Evolutionary conservation across 495 filamentous ascomycete genomes (phyloP).

Genomic region (Glonium stellatum): DNA sequence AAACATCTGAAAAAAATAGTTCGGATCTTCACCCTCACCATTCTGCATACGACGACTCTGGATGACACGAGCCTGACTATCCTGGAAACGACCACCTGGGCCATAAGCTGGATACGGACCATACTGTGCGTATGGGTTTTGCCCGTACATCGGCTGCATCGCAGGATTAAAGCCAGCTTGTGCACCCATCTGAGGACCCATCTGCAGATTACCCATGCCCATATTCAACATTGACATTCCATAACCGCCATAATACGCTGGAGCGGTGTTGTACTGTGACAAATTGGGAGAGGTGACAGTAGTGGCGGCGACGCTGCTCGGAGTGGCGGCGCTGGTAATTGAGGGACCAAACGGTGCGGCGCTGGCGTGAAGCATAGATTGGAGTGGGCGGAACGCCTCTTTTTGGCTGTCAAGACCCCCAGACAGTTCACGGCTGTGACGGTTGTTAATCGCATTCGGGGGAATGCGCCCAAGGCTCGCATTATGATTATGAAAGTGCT

Average conservation of each 20-base stretch:
- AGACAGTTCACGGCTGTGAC: conserved; percentile 62
- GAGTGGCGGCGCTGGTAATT: conserved; percentile 20
- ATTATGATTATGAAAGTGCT: conserved; percentile 77
- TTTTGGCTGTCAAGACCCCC: conserved; percentile 37
- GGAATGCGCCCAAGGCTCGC: conserved; percentile 73
- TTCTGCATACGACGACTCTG: conserved; percentile 60
- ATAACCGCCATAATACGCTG: conserved; percentile 42
- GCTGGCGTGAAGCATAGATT: conserved; percentile 68
- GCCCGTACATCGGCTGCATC: conserved; percentile 41
- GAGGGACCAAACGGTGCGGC: conserved; percentile 62
- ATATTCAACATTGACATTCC: conserved; percentile 51
- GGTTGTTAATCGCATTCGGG: conserved; percentile 49
- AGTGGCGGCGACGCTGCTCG: conserved; percentile 8
- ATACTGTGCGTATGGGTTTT: conserved; percentile 40
- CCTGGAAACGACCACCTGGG: conserved; percentile 40
- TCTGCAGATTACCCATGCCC: conserved; percentile 52
- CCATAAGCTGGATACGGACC: conserved; percentile 37
- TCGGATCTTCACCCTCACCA: conserved; percentile 46
- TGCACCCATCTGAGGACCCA: conserved; percentile 37
- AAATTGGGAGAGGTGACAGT: conserved; percentile 24
- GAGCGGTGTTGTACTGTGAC: conserved; percentile 29
- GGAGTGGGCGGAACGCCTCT: conserved; percentile 43
- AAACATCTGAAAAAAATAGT: conserved; percentile 5
- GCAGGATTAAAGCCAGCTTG: conserved; percentile 15
- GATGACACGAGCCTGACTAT: conserved; percentile 64